These are phyloP conservation scores for Cyclotella choctawhatcheeana DNA, from an alignment of 108 stramenopile genomes.

Conservation along the genomic window DNA sequence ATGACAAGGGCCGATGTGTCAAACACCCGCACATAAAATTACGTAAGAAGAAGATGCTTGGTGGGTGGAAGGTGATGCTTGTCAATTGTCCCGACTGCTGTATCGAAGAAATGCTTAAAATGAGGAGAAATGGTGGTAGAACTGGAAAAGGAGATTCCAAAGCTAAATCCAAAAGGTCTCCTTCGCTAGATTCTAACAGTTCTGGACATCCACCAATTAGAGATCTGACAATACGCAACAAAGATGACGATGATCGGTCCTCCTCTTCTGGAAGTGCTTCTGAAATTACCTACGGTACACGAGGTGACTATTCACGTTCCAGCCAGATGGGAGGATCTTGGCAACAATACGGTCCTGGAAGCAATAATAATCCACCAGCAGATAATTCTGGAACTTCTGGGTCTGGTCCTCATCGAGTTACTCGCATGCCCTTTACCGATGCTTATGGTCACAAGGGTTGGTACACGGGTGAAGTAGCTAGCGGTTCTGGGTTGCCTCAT, in stretches of 20 bases:
- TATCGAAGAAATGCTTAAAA: slow-evolving; percentile 39
- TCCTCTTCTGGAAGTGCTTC: slow-evolving; percentile 28
- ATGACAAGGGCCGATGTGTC: slow-evolving; percentile 45
- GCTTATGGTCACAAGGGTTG: slow-evolving; percentile 80
- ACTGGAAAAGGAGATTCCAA: neutral
- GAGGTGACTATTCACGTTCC: slow-evolving; percentile 16
- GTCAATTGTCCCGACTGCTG: slow-evolving; percentile 48
- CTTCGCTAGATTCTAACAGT: slow-evolving; percentile 5
- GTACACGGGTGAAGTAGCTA: slow-evolving; percentile 77
- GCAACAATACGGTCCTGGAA: slow-evolving; percentile 15
- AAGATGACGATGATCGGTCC: slow-evolving; percentile 29
- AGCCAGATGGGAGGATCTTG: slow-evolving; percentile 11
- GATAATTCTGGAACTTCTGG: slow-evolving; percentile 18
- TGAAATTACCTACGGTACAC: slow-evolving; percentile 47
- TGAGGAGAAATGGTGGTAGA: slow-evolving; percentile 20
- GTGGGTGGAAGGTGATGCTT: slow-evolving; percentile 50
- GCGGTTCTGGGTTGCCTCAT: slow-evolving; percentile 77
- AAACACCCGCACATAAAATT: slow-evolving; percentile 46
- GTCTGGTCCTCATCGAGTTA: slow-evolving; percentile 40
- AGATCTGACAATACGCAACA: slow-evolving; percentile 7
- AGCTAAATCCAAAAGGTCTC: neutral
- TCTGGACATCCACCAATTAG: slow-evolving; percentile 16
- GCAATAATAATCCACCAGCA: slow-evolving; percentile 4
- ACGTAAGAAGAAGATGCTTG: slow-evolving; percentile 48
- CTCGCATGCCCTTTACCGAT: slow-evolving; percentile 63